These are phyloP conservation scores for Mycena floridula DNA, from an alignment of 768 basidiomycete genomes.

Conservation along the genomic window DNA sequence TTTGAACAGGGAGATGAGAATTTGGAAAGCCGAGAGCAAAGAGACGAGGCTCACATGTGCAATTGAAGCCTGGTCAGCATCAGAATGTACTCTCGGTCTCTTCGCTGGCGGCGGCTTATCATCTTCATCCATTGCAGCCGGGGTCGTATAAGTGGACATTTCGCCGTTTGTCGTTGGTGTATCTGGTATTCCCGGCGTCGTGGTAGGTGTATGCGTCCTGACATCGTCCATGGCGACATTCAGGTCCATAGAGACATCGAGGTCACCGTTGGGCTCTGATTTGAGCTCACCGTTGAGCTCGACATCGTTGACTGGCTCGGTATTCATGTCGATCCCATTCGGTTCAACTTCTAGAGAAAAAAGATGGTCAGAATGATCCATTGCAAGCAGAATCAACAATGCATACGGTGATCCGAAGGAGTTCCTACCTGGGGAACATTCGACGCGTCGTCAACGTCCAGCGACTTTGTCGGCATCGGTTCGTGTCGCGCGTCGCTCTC, in stretches of 20 bases:
- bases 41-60: constrained; percentile 56
- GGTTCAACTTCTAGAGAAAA: constrained; percentile 38
- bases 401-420: constrained; percentile 47
- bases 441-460: constrained; percentile 32
- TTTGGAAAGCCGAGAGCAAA: constrained; percentile 11
- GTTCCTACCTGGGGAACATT: constrained; percentile 37
- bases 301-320: constrained; percentile 46
- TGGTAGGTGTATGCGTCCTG: constrained; percentile 32
- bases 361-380: constrained; percentile 21
- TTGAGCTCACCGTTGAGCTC: constrained; percentile 50
- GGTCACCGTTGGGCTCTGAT: constrained; percentile 25
- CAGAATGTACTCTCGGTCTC: constrained; percentile 69
- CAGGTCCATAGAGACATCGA: constrained; percentile 21
- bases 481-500: constrained; percentile 68
- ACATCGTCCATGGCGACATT: constrained; percentile 36
- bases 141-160: constrained; percentile 27
- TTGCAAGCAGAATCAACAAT: constrained; percentile 15
- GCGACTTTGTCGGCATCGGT: constrained; percentile 42
- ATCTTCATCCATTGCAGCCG: constrained; percentile 40
- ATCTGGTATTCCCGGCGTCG: constrained; percentile 29
- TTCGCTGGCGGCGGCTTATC: constrained; percentile 80
- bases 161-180: constrained; percentile 34
- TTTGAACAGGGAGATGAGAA: constrained; percentile 26
- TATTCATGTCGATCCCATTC: constrained; percentile 38
- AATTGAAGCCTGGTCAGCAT: constrained; percentile 68